A percentile compares a stretch with the other conserved stretches of the same genome.
Conservation (phyloP, 2,329 filamentous ascomycete genomes). For the Bipolaris victoriae region DNA sequence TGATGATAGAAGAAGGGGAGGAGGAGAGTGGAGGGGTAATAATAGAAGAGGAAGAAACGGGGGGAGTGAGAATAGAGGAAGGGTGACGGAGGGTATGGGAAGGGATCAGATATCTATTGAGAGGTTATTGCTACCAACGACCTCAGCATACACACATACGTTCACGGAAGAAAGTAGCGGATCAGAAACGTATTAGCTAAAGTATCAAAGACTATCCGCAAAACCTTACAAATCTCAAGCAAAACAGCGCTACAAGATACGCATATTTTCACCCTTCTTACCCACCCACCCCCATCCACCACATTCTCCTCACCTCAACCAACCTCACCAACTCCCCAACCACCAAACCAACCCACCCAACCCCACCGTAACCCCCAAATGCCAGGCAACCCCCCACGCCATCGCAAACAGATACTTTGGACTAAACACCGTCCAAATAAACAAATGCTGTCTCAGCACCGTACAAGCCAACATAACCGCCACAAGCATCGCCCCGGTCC, state of each 20-base stretch:
- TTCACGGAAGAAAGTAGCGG: background rate
- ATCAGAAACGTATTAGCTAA: background rate
- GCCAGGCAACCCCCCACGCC: slow-evolving; percentile 85
- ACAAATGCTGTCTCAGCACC: slow-evolving; percentile 82
- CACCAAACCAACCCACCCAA: slow-evolving; percentile 42
- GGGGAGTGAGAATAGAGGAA: background rate
- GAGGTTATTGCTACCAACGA: background rate
- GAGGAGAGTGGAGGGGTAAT: background rate
- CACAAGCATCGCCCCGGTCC: slow-evolving; percentile 67
- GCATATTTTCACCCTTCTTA: background rate
- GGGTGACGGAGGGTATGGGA: background rate
- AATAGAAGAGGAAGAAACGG: background rate
- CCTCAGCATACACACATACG: background rate
- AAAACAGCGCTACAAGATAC: background rate
- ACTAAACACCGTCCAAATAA: slow-evolving; percentile 98
- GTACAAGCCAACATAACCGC: slow-evolving; percentile 91
- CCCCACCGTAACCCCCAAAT: slow-evolving; percentile 62
- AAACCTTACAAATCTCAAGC: background rate
- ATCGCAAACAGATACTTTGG: slow-evolving; percentile 94
- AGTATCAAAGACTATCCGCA: background rate
- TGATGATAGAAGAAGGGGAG: background rate
- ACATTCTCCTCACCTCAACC: background rate
- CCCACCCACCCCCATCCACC: too few species aligned
- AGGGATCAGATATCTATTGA: too few species aligned
- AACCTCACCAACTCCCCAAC: slow-evolving; percentile 37